Evolutionary conservation across 257 asterid genomes (phyloP).

Genomic region (Leonotis leonurus): DNA sequence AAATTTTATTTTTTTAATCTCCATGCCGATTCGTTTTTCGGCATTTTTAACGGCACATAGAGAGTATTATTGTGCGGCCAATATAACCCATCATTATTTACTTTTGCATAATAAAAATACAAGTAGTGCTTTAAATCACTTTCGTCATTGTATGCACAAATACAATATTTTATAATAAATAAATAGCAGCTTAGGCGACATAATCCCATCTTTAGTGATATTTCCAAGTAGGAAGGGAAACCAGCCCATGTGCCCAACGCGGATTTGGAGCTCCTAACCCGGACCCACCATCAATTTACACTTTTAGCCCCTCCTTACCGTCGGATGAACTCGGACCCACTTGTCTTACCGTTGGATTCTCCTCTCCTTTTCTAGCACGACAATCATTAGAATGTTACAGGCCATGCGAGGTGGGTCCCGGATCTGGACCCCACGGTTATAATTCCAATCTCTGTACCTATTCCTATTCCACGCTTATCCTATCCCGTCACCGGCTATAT

Average conservation of each 20-base stretch:
- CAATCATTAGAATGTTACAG: conserved; percentile 23
- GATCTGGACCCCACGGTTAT: background rate
- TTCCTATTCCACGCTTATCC: conserved; percentile 13
- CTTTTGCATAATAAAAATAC: too few relatives aligned
- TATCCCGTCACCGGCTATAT: conserved; percentile 15
- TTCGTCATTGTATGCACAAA: background rate
- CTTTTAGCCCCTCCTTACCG: background rate
- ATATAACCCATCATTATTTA: too few relatives aligned
- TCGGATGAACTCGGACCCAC: background rate
- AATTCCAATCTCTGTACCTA: conserved; percentile 1
- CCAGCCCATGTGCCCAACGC: conserved; percentile 25
- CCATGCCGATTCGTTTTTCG: too few relatives aligned
- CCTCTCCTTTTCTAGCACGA: background rate
- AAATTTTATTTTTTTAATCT: too few relatives aligned
- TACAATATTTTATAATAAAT: too few relatives aligned
- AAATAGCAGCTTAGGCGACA: conserved; percentile 14
- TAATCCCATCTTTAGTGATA: conserved; percentile 12
- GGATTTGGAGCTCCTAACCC: conserved; percentile 21
- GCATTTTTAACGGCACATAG: too few relatives aligned
- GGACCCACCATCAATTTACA: conserved; percentile 19
- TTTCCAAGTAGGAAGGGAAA: conserved; percentile 6
- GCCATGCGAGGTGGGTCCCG: conserved; percentile 25
- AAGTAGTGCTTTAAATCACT: too few relatives aligned
- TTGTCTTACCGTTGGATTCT: conserved; percentile 4
- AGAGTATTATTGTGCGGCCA: too few relatives aligned